A percentile compares a stretch with the other conserved stretches of the same genome.
Conservation (phyloP, 1,284 basidiomycete species). For the Meira nashicola region DNA sequence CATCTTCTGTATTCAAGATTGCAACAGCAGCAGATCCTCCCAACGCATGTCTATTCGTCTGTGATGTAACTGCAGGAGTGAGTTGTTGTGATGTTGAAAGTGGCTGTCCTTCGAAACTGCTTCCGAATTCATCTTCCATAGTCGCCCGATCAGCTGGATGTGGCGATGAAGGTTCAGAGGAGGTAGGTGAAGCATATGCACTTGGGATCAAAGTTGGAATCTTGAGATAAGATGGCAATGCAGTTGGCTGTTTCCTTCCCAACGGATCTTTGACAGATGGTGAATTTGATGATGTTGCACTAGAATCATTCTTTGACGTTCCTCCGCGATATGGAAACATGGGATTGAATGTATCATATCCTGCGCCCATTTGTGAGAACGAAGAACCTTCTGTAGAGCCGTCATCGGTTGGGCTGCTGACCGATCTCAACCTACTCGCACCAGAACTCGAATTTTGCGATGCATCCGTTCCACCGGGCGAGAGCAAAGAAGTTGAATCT, state of each 20-base stretch:
- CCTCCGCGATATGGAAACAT: no score
- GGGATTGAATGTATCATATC: no score
- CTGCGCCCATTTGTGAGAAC: no score
- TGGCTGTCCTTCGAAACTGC: background rate
- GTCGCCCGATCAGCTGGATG: background rate
- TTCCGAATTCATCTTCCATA: background rate
- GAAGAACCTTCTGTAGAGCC: no score
- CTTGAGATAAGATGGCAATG: constrained; percentile 50
- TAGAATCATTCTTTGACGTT: no score
- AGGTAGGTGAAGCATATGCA: constrained; percentile 28
- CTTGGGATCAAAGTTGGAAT: constrained; percentile 50
- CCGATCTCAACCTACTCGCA: no score
- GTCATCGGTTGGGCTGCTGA: no score
- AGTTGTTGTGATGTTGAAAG: background rate
- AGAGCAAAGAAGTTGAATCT: no score
- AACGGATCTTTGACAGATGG: constrained; percentile 3
- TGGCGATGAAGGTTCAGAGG: constrained; percentile 24
- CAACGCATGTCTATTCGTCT: background rate
- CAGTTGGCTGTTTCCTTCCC: constrained; percentile 9
- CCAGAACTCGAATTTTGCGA: no score
- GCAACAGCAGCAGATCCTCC: constrained; percentile 23
- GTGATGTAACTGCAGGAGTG: no score
- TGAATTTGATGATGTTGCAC: no score
- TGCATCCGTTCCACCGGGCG: no score
- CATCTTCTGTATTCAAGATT: constrained; percentile 34